phyloP scores from a whole-genome alignment of 345 rosid species.

The Corchorus capsularis region DNA sequence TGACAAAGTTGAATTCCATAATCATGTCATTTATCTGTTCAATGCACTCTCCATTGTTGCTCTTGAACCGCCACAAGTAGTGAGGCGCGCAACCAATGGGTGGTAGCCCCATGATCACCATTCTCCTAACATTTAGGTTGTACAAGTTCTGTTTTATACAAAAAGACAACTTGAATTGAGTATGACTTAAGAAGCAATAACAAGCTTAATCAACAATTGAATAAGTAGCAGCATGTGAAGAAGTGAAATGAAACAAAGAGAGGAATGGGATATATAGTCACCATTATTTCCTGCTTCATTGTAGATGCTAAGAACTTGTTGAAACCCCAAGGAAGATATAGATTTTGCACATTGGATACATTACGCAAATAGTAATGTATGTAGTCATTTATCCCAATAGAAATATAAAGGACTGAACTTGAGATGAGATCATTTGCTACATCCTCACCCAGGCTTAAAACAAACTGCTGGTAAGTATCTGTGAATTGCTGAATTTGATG shows the following conservation, averaged over 20 bases:
- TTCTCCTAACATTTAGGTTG: conserved; percentile 55
- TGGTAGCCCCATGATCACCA: conserved; percentile 84
- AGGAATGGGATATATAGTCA: conserved; percentile 19
- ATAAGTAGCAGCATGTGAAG: neutral
- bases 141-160: conserved; percentile 62
- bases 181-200: neutral
- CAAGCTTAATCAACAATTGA: neutral
- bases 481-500: conserved; percentile 87
- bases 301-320: conserved; percentile 73
- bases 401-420: conserved; percentile 67
- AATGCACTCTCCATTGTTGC: conserved; percentile 71
- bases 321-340: conserved; percentile 85
- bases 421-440: conserved; percentile 54
- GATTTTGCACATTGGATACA: conserved; percentile 65
- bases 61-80: conserved; percentile 74
- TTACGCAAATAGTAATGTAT: conserved; percentile 87
- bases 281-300: conserved; percentile 71
- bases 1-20: conserved; percentile 73
- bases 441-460: conserved; percentile 63
- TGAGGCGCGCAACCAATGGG: conserved; percentile 94
- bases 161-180: neutral
- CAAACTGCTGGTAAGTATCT: conserved; percentile 77
- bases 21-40: conserved; percentile 75
- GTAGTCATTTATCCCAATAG: conserved; percentile 86
- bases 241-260: neutral